Base-by-base conservation (phyloP, 495 filamentous ascomycete species). In the Chaetomium cochliodes region DNA sequence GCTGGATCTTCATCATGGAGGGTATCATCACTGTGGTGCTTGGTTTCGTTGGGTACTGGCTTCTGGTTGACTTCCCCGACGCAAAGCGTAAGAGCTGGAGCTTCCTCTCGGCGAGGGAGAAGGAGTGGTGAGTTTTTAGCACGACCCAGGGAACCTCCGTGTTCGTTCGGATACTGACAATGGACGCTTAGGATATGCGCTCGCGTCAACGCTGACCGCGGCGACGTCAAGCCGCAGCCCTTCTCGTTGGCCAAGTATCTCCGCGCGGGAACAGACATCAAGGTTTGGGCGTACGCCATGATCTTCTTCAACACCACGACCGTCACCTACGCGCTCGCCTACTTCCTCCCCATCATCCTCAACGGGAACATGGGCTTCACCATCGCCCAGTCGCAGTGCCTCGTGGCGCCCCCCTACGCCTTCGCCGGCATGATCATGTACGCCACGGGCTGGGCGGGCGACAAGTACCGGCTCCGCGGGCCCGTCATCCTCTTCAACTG, bases 321-420 rank as follows among this genome's bases (percentile, higher is more conserved):
- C 20, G 78, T 84, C 64, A 79, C 84, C 25, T 88, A 89, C 69
- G 82, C 86, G 15, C 84, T 88, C 46, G 85, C 86, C 44, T 89
- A 87, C 76, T 89, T 89, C 77, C 73, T 90, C 18, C 87, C 87
- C 28, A 81, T 88, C 68, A 89, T 89, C 70, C 82, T 89, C 16
- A 64, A 70, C 6, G 68, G 71, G 2, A 82, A 81, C 58, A 83
- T 90, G 81, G 81, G 81, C 37, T 90, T 86, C 77, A 72, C 65
- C 66, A 73, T 84, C 44, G 86, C 74, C 15, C 72, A 72, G 20
- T 66, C 86, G 0, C 86, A 89, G 74, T 89, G 86, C 70, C 79
- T 90, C 1, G 77, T 84, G 41, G 86, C 86, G 0, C 88, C 88
- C 1, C 87, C 87, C 3, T 89, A 86, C 71, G 85, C 67, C 7